These are phyloP conservation scores for Opeltia flavorubescens DNA, from an alignment of 495 filamentous ascomycete genomes.

Conservation along the genomic window DNA sequence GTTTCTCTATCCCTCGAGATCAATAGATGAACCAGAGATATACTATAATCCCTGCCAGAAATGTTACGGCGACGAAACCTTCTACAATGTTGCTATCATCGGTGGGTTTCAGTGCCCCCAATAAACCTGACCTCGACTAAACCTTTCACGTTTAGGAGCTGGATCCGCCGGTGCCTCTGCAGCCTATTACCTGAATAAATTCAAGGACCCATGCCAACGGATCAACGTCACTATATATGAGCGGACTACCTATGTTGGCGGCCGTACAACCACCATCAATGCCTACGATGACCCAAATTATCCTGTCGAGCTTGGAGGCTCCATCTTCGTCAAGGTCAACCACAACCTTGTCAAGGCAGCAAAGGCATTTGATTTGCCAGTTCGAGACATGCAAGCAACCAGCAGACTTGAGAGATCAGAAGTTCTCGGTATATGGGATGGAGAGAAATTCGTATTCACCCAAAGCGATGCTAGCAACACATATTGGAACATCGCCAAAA, in stretches of 20 bases:
- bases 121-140: not conserved
- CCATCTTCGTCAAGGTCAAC: constrained; percentile 84
- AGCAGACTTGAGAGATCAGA: constrained; percentile 27
- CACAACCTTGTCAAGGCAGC: constrained; percentile 63
- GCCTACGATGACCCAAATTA: constrained; percentile 52
- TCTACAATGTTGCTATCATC: not conserved
- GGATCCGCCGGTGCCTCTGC: constrained; percentile 79
- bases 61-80: not conserved
- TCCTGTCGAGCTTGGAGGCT: constrained; percentile 80
- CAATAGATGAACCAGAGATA: not conserved
- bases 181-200: constrained; percentile 67
- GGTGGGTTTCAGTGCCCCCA: not conserved
- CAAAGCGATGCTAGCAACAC: constrained; percentile 36
- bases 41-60: not conserved
- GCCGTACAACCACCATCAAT: constrained; percentile 79
- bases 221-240: constrained; percentile 84
- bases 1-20: not conserved
- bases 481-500: constrained; percentile 70
- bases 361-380: constrained; percentile 52
- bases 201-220: constrained; percentile 27
- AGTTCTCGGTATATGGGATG: constrained; percentile 74
- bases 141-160: constrained; percentile 49
- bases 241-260: constrained; percentile 63
- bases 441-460: constrained; percentile 56
- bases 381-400: constrained; percentile 21